Conservation (phyloP, 306 rosid species). For the Citrullus mucosospermus region DNA sequence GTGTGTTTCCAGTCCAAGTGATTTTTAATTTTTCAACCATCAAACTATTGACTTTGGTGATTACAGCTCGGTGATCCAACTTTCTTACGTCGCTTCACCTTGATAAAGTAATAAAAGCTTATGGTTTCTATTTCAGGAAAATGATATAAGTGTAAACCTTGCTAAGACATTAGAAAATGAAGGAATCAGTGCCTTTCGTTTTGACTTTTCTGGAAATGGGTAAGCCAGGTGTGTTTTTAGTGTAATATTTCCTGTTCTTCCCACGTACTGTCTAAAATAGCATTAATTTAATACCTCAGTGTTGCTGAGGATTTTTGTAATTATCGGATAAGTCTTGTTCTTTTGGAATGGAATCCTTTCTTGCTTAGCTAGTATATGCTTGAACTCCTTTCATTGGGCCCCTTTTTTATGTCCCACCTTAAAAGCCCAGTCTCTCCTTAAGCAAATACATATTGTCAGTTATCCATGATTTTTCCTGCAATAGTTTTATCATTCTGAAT, state of each 20-base stretch:
- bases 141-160: conserved; percentile 27
- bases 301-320: not conserved
- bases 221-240: not conserved
- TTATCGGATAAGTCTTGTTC: not conserved
- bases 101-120: not conserved
- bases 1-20: not conserved
- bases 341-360: not conserved
- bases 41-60: not conserved
- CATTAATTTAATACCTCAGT: not conserved
- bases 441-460: not conserved
- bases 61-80: not conserved
- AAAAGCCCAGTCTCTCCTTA: not conserved
- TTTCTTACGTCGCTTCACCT: not conserved
- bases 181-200: conserved; percentile 33
- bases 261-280: not conserved
- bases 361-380: not conserved
- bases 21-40: not conserved
- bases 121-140: conserved; percentile 34
- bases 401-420: not conserved
- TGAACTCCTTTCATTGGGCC: not conserved
- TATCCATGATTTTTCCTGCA: not conserved
- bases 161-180: conserved; percentile 51
- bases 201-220: conserved; percentile 33
- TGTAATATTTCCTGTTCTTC: not conserved
- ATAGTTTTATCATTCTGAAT: not conserved